Conservation (phyloP, 73 alveolate species). For the Stentor roeselii region DNA sequence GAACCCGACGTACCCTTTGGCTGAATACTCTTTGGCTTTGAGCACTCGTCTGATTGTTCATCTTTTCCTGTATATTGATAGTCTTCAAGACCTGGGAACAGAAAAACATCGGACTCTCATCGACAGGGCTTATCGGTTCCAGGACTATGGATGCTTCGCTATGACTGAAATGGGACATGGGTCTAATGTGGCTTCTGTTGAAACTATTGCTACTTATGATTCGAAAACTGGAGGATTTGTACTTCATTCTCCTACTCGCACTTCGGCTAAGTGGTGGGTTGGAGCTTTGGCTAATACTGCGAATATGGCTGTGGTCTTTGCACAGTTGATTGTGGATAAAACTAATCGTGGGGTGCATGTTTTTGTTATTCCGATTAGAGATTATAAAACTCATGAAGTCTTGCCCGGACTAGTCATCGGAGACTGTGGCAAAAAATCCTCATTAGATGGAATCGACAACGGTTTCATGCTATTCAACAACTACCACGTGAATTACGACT, state of each 20-base stretch:
- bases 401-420: slow-evolving; percentile 75
- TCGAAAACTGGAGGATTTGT: slow-evolving; percentile 50
- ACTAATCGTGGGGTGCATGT: slow-evolving; percentile 75
- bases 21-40: too few relatives aligned
- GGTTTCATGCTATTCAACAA: slow-evolving; percentile 70
- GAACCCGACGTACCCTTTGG: too few relatives aligned
- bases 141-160: neutral
- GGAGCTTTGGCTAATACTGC: slow-evolving; percentile 78
- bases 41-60: neutral
- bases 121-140: neutral
- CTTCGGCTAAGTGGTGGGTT: slow-evolving; percentile 76
- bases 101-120: neutral
- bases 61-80: neutral
- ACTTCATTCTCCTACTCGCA: slow-evolving; percentile 70
- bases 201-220: slow-evolving; percentile 80
- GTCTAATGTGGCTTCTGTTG: slow-evolving; percentile 71
- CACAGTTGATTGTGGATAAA: slow-evolving; percentile 53
- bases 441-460: slow-evolving; percentile 72
- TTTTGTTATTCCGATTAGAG: slow-evolving; percentile 71
- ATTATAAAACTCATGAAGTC: slow-evolving; percentile 54
- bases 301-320: slow-evolving; percentile 66
- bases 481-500: slow-evolving; percentile 59
- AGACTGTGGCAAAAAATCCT: slow-evolving; percentile 80
- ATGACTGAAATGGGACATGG: slow-evolving; percentile 86
- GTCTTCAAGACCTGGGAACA: neutral